A percentile compares a stretch with the other conserved stretches of the same genome.
Evolutionary conservation across 23 red algal genomes (phyloP).

Genomic region (Gracilariopsis chorda): DNA sequence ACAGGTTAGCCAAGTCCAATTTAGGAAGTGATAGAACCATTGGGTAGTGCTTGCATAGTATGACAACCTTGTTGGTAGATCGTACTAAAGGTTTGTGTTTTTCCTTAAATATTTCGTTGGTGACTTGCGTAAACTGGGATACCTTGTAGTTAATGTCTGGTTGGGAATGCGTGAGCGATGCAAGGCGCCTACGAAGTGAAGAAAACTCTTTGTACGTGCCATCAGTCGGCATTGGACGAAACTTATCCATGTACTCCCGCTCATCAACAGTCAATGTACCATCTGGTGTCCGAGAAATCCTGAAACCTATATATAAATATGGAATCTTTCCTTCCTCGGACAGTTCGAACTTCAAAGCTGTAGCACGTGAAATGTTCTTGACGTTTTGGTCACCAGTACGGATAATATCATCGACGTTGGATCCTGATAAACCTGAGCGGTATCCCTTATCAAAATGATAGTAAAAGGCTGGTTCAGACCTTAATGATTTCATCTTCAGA

Average conservation of each 20-base stretch:
- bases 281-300: neutral
- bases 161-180: no score
- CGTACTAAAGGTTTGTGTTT: no score
- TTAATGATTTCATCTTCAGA: neutral
- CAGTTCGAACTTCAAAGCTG: neutral
- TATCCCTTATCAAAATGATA: neutral
- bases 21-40: no score
- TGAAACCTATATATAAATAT: neutral
- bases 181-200: no score
- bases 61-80: no score
- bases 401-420: slow-evolving; percentile 1
- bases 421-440: neutral
- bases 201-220: no score
- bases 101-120: no score
- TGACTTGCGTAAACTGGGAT: no score
- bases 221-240: no score
- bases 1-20: no score
- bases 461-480: neutral
- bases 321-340: neutral
- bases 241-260: neutral
- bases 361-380: neutral
- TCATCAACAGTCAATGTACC: neutral
- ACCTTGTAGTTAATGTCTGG: no score
- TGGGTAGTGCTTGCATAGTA: no score
- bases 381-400: neutral